A percentile compares a stretch with the other conserved stretches of the same genome.
Evolutionary conservation across 1,284 basidiomycete genomes (phyloP).

Genomic region (Jaminaea rosea): DNA sequence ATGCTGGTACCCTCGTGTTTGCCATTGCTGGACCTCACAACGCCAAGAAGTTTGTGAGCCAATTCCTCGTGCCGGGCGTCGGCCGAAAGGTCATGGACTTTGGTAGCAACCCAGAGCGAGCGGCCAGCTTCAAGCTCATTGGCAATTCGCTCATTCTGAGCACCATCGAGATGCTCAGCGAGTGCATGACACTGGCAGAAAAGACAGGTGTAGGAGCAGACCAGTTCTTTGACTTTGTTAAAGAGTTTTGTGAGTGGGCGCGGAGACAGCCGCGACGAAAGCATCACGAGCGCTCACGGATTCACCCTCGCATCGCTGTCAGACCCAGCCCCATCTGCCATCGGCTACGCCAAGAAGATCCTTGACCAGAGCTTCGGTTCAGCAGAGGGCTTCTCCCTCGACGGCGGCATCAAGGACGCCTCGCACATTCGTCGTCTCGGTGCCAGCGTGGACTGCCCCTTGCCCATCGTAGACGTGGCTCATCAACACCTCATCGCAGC

Average conservation of each 20-base stretch:
- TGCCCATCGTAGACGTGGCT: constrained; percentile 69
- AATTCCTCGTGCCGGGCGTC: constrained; percentile 52
- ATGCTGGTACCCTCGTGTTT: constrained; percentile 62
- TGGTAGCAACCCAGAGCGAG: constrained; percentile 65
- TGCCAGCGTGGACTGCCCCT: constrained; percentile 62
- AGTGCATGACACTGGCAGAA: constrained; percentile 72
- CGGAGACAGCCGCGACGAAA: not conserved
- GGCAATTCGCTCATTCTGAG: constrained; percentile 36
- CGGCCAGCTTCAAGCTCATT: constrained; percentile 64
- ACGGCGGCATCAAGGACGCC: constrained; percentile 56
- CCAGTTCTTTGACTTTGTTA: constrained; percentile 48
- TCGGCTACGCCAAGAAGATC: constrained; percentile 31
- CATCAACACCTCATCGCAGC: constrained; percentile 71
- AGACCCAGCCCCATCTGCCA: constrained; percentile 25
- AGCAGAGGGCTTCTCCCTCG: constrained; percentile 65
- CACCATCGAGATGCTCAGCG: constrained; percentile 65
- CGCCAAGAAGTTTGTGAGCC: constrained; percentile 69
- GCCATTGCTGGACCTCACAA: constrained; percentile 74
- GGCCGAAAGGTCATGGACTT: constrained; percentile 56
- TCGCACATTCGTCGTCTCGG: constrained; percentile 51
- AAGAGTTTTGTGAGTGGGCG: constrained; percentile 23
- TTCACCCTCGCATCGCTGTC: not conserved
- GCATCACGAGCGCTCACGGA: not conserved
- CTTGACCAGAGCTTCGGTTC: constrained; percentile 2
- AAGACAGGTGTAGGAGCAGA: constrained; percentile 69